A percentile compares a stretch with the other conserved stretches of the same genome.
These are phyloP conservation scores for Phanerochaete carnosa DNA, from an alignment of 768 basidiomycete genomes.

Conservation along the genomic window DNA sequence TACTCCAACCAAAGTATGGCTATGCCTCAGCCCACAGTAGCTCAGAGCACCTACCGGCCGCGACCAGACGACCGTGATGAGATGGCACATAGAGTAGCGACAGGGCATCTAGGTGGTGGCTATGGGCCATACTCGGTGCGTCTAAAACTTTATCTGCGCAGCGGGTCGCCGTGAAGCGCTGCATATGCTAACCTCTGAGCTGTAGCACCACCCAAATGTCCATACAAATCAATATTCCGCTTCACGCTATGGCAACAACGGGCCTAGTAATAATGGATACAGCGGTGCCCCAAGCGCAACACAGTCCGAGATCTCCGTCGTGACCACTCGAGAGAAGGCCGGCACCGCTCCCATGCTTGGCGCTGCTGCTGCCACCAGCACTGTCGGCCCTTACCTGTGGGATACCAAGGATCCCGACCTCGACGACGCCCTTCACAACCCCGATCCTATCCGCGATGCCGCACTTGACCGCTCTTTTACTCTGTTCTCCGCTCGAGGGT, in stretches of 20 bases:
- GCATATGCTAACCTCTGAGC: background rate
- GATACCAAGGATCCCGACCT: conserved; percentile 79
- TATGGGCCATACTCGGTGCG: conserved; percentile 87
- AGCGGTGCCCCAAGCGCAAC: conserved; percentile 18
- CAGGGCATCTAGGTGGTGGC: conserved; percentile 70
- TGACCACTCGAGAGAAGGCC: conserved; percentile 35
- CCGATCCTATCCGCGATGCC: conserved; percentile 70
- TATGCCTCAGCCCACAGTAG: conserved; percentile 3
- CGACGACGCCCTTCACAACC: conserved; percentile 90
- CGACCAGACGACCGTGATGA: conserved; percentile 35
- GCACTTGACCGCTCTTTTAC: conserved; percentile 58
- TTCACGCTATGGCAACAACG: conserved; percentile 51
- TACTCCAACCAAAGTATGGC: conserved; percentile 14
- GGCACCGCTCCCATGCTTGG: conserved; percentile 26
- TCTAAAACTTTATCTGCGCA: background rate
- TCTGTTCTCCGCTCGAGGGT: conserved; percentile 78
- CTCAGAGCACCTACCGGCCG: conserved; percentile 8
- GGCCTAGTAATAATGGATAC: background rate
- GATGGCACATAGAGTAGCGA: conserved; percentile 77
- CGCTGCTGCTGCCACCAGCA: conserved; percentile 40
- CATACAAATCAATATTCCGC: conserved; percentile 42
- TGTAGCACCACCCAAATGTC: conserved; percentile 56
- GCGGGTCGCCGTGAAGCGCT: background rate
- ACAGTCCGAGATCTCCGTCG: conserved; percentile 42
- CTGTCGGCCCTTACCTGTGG: conserved; percentile 69